These are phyloP conservation scores for Tausonia pullulans DNA, from an alignment of 1,284 basidiomycete species.

Conservation along the genomic window DNA sequence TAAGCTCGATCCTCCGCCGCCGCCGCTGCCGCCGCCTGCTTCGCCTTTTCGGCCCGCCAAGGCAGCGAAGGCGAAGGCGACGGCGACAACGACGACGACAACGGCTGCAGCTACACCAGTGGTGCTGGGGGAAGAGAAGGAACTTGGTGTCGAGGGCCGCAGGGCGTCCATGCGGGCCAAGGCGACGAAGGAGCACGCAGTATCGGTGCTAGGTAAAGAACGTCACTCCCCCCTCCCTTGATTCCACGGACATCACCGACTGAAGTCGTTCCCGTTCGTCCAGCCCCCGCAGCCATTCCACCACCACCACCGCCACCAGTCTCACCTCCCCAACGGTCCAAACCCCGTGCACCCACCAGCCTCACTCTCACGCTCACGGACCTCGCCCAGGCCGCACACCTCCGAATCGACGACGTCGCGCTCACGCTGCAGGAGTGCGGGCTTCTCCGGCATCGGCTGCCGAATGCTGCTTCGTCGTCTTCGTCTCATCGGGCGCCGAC, in stretches of 20 bases:
- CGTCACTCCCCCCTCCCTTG: not conserved
- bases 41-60: not conserved
- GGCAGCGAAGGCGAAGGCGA: slow-evolving; percentile 7
- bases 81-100: slow-evolving; percentile 5
- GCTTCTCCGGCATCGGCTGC: slow-evolving; percentile 44
- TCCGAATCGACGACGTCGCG: slow-evolving; percentile 74
- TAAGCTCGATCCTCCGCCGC: slow-evolving; percentile 7
- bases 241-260: not conserved
- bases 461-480: not conserved
- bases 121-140: slow-evolving; percentile 2
- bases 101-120: not conserved
- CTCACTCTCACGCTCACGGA: slow-evolving; percentile 56
- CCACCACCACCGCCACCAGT: slow-evolving; percentile 45
- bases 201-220: not conserved
- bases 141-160: slow-evolving; percentile 19
- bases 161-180: slow-evolving; percentile 7
- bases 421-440: slow-evolving; percentile 82
- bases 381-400: slow-evolving; percentile 64
- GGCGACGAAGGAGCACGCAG: not conserved
- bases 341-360: slow-evolving; percentile 16
- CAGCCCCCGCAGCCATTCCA: slow-evolving; percentile 33
- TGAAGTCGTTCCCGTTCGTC: not conserved
- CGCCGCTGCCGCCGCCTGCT: slow-evolving; percentile 11
- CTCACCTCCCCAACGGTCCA: slow-evolving; percentile 38
- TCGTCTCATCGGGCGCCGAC: too few relatives aligned